Conservation (phyloP, 495 filamentous ascomycete species). For the Penicillium steckii region DNA sequence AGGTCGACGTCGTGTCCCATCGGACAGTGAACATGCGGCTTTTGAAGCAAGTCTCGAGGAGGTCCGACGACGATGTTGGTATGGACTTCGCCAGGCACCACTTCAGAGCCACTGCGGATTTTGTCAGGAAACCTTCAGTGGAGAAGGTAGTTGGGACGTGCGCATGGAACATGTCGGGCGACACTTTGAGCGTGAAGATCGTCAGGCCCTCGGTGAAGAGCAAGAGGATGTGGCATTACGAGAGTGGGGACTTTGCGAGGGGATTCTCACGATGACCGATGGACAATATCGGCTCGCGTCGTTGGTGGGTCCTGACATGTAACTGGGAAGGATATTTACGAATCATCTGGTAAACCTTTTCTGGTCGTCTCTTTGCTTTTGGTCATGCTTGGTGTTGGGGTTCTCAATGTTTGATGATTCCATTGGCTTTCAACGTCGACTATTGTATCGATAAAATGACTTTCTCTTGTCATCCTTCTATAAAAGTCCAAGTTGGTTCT, state of each 20-base stretch:
- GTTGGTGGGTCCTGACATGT: conserved; percentile 1
- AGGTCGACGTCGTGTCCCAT: conserved; percentile 30
- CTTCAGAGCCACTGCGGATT: conserved; percentile 63
- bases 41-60: conserved; percentile 30
- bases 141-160: conserved; percentile 69
- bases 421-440: not conserved
- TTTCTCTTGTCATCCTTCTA: not conserved
- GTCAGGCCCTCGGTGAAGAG: conserved; percentile 21
- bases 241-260: conserved; percentile 52
- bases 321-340: not conserved
- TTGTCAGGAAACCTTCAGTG: conserved; percentile 61
- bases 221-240: conserved; percentile 46
- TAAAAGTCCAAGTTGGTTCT: not conserved
- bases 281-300: conserved; percentile 8
- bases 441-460: not conserved
- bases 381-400: not conserved
- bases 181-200: conserved; percentile 62
- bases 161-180: conserved; percentile 90
- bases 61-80: conserved; percentile 53
- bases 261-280: conserved; percentile 33
- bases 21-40: conserved; percentile 34
- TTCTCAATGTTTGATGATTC: not conserved
- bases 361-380: not conserved
- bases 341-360: not conserved
- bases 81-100: conserved; percentile 60